phyloP scores from a whole-genome alignment of 768 basidiomycete species.

The Epithele typhae region DNA sequence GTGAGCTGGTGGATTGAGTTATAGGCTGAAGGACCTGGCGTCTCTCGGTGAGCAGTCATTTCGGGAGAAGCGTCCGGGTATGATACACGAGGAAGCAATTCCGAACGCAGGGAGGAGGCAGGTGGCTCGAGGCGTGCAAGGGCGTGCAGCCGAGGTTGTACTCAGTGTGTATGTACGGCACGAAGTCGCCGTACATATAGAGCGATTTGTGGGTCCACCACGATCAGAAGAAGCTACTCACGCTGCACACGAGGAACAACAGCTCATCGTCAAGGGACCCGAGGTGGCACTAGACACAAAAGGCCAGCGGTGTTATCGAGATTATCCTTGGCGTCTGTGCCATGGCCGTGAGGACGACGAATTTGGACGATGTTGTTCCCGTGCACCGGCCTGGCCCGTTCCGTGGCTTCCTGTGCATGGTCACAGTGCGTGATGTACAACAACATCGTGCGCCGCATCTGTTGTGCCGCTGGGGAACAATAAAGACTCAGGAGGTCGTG shows the following conservation, averaged over 20 bases:
- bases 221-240: background rate
- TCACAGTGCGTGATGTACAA: too few relatives aligned
- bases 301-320: background rate
- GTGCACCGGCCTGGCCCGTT: too few relatives aligned
- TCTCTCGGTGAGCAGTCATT: background rate
- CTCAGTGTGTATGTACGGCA: background rate
- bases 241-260: background rate
- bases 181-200: background rate
- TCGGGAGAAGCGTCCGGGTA: conserved; percentile 2
- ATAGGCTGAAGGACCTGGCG: conserved; percentile 5
- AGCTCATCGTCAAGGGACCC: background rate
- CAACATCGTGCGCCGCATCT: too few relatives aligned
- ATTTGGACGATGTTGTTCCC: conserved; percentile 2
- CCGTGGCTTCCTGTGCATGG: too few relatives aligned
- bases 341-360: background rate
- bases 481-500: too few relatives aligned
- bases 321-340: background rate
- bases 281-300: background rate
- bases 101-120: background rate
- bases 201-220: background rate
- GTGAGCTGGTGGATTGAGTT: conserved; percentile 9
- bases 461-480: too few relatives aligned
- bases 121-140: background rate
- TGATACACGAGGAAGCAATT: background rate
- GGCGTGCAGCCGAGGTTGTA: too few relatives aligned